Base-by-base conservation (phyloP, 345 rosid genomes). In the Kandelia obovata region DNA sequence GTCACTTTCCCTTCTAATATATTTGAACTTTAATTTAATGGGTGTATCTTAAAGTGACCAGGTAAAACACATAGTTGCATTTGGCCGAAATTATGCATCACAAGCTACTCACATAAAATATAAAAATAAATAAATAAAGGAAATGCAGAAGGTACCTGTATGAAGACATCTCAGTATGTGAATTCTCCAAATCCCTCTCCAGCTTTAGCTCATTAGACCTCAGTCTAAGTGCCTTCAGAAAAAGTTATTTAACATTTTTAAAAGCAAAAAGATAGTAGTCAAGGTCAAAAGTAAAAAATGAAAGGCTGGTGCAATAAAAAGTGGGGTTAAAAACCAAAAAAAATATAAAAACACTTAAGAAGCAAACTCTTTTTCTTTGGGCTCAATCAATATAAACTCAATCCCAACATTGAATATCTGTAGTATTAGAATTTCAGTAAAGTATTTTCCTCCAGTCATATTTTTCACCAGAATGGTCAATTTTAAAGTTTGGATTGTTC, bases 171-270 rank as follows among this genome's bases (percentile, higher is more conserved):
- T 96, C 96, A 65, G 85, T 81, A 69, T 86, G 90, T 61, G 91
- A 83, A 61, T 83, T 86, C 82, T 89, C 97, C 81, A 96, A 76
- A 72, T 86, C 88, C 82, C 96, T 89, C 85, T 89, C 98, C 84
- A 92, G 83, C 89, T 88, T 96, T 61, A 96, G 86, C 84, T 96
- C 98, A 72, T 75, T 92, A 35, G 98, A 96, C 77, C 99, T 83
- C 64, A 96, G 83, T 81, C 92, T 85, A 73, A 92, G 97, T 71
- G 98, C 96, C 99, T 92, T 70, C 74, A 67, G 58, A 72, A 43
- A 73, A 62, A 64, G 61, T n/a, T 73, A 63, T 43, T 43, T 43
- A 15, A 15, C 49, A 43, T 43, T 30, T 46, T 47, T 43, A 57
- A 68, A 7, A 20, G 31, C 53, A 37, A 51, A 26, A 43, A 71